Evolutionary conservation across 164 flowering plant genomes (phyloP).

Genomic region (Santalum album): DNA sequence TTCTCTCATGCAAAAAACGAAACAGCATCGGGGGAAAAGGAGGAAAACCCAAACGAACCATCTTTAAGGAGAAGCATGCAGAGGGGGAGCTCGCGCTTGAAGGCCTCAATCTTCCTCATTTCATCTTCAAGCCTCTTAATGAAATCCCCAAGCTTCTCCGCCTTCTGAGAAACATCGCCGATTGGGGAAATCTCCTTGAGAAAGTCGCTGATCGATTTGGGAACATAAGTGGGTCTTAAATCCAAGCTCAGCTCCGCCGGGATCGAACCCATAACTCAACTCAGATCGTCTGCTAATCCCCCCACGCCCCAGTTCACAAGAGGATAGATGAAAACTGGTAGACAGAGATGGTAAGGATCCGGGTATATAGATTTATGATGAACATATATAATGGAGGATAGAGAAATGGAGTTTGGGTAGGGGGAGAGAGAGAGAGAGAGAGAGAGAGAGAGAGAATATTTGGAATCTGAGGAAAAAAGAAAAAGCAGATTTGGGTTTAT

Average conservation of each 20-base stretch:
- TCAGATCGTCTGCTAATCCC: conserved; percentile 1
- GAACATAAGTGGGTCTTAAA: conserved; percentile 24
- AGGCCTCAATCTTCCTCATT: conserved; percentile 67
- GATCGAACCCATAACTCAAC: conserved; percentile 32
- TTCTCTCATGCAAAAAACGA: no score
- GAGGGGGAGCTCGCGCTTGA: conserved; percentile 78
- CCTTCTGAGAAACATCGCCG: conserved; percentile 24
- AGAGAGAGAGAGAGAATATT: not conserved
- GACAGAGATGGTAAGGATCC: not conserved
- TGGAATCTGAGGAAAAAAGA: not conserved
- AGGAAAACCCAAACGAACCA: conserved; percentile 32
- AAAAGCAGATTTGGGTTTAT: conserved; percentile 2
- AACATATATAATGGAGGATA: not conserved
- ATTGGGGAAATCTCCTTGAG: conserved; percentile 32
- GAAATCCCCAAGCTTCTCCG: conserved; percentile 31
- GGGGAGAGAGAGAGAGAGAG: not conserved
- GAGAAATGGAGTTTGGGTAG: no score
- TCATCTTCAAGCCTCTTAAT: conserved; percentile 51
- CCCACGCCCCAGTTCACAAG: not conserved
- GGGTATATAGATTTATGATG: not conserved
- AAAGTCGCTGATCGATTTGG: conserved; percentile 35
- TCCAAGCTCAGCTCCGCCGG: conserved; percentile 39
- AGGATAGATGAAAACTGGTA: not conserved
- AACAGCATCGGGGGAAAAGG: no score
- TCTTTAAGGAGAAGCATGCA: conserved; percentile 64